Percentiles rank a stretch among this genome's conserved stretches.
phyloP scores from a whole-genome alignment of 2,329 filamentous ascomycete genomes.

The Pseudonectria buxi region DNA sequence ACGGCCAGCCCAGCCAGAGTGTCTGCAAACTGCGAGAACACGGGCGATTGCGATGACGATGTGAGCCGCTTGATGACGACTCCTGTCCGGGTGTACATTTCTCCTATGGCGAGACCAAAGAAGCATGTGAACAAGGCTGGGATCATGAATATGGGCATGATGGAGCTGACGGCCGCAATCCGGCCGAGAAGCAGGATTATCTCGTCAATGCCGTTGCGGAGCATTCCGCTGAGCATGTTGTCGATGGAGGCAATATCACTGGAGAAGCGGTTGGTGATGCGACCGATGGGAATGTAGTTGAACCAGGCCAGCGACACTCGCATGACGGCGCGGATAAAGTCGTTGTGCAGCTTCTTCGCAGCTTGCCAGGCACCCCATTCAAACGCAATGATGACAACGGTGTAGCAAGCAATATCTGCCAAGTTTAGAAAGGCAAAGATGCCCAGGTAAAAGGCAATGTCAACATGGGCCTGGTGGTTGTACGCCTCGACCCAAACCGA shows the following conservation, averaged over 20 bases:
- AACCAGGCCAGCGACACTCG: constrained; percentile 51
- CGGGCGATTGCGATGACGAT: constrained; percentile 43
- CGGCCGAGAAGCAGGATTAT: constrained; percentile 38
- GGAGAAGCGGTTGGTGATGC: constrained; percentile 49
- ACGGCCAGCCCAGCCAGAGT: constrained; percentile 43
- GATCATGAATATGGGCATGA: constrained; percentile 45
- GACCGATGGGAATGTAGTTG: constrained; percentile 45
- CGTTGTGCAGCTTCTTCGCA: constrained; percentile 44
- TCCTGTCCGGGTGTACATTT: constrained; percentile 45
- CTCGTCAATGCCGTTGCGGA: constrained; percentile 37
- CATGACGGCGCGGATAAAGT: constrained; percentile 46
- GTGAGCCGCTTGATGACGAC: constrained; percentile 39
- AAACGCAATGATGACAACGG: constrained; percentile 38
- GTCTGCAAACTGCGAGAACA: constrained; percentile 51
- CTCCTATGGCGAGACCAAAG: constrained; percentile 39
- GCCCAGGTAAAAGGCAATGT: constrained; percentile 45
- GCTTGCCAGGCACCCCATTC: constrained; percentile 52
- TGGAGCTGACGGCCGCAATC: constrained; percentile 40
- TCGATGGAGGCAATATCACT: constrained; percentile 53
- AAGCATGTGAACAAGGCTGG: constrained; percentile 39
- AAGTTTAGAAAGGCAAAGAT: constrained; percentile 44
- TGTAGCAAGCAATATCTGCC: constrained; percentile 36
- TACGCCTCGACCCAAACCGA: constrained; percentile 49
- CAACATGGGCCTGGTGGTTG: constrained; percentile 33
- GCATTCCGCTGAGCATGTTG: constrained; percentile 37